Base-by-base conservation (phyloP, 345 rosid genomes). In the Leavenworthia alabamica region DNA sequence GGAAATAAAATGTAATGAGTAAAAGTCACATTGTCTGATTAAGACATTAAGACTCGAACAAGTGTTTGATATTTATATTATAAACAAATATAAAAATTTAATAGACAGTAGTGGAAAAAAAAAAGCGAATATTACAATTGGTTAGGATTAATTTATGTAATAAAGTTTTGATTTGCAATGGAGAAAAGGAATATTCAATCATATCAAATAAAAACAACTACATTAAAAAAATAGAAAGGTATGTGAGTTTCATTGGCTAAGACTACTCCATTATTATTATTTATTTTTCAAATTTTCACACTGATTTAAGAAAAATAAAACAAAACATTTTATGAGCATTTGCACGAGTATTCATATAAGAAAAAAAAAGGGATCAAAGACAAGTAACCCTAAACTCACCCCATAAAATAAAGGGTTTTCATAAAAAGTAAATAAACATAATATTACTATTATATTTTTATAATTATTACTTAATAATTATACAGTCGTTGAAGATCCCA, bases 401-500 rank as follows among this genome's bases (percentile, higher is more conserved):
- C 73, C 49, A 70, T 43, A 70, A 61, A 69, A 53, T 35, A 54
- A 61, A 60, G 67, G 62, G 73, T 53, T 45, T 42, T 24, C 2
- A 20, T 52, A 60, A 69, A 29, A 68, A 8, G 53, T 60, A 17
- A 39, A 33, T 43, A 68, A 50, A 69, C 56, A 69, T 41, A 61
- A 2, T 11, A 36, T 60, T 54, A 69, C 27, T 35, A 59, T 2
- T 5, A 15, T 7, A 20, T 20, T 20, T 20, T 11, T 12, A 40
- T 28, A 35, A 61, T 65, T 33, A 16, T 6, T 7, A 37, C 50
- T 67, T 43, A 64, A 40, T 49, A 56, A 71, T 71, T 50, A 42
- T 48, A 71, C 47, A 64, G 40, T 62, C 65, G 33, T 63, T 65
- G 47, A 49, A 71, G 60, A 31, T 71, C 61, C 66, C 71, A 71